Percentiles rank a stretch among this genome's conserved stretches.
Evolutionary conservation across 768 basidiomycete species (phyloP).

Genomic region (Leccinellum albellum): DNA sequence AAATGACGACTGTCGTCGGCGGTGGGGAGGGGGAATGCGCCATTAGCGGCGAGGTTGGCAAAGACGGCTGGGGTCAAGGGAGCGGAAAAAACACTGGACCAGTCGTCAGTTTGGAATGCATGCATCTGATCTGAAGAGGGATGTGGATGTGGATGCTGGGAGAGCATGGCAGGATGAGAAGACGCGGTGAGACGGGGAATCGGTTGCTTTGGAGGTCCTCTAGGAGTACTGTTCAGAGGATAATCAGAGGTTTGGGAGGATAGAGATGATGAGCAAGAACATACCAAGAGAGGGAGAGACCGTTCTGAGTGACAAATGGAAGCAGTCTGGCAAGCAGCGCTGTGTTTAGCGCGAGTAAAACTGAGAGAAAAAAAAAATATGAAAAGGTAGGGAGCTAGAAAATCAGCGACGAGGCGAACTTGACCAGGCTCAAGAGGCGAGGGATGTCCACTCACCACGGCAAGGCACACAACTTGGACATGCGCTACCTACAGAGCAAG

Average conservation of each 20-base stretch:
- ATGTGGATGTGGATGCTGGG: slow-evolving; percentile 7
- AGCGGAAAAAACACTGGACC: slow-evolving; percentile 57
- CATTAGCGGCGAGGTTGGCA: slow-evolving; percentile 58
- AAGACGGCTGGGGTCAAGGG: slow-evolving; percentile 61
- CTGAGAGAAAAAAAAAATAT: neutral
- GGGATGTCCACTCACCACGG: slow-evolving; percentile 3
- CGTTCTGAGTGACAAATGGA: no score
- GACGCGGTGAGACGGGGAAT: slow-evolving; percentile 13
- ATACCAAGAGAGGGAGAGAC: neutral
- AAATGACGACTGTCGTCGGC: slow-evolving; percentile 32
- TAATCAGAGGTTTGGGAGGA: neutral
- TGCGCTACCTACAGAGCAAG: slow-evolving; percentile 10
- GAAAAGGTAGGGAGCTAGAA: neutral
- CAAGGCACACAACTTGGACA: slow-evolving; percentile 12
- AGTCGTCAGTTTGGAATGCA: slow-evolving; percentile 35
- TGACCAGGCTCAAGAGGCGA: slow-evolving; percentile 18
- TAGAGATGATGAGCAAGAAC: neutral
- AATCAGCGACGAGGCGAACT: slow-evolving; percentile 1
- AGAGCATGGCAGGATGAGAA: slow-evolving; percentile 18
- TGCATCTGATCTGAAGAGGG: slow-evolving; percentile 24
- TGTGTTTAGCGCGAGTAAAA: neutral
- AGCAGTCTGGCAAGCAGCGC: no score
- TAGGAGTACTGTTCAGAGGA: neutral
- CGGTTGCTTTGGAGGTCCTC: neutral
- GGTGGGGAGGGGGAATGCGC: slow-evolving; percentile 43